These are phyloP conservation scores for Arthrobotrys conoides DNA, from an alignment of 2,329 filamentous ascomycete genomes.

Conservation along the genomic window DNA sequence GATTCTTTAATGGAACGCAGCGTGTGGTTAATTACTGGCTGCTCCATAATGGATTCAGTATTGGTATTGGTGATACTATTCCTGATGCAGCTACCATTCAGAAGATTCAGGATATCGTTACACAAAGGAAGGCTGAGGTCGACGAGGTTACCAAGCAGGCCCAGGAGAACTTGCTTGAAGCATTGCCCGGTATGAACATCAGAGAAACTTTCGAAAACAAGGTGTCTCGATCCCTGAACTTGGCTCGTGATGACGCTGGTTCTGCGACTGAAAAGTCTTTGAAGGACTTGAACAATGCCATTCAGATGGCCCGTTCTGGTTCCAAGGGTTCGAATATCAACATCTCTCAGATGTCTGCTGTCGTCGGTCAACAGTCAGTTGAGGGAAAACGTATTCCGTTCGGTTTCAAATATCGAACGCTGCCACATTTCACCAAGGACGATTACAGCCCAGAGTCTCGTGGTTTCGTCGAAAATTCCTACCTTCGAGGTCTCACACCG, in stretches of 20 bases:
- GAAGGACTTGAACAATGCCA: conserved; percentile 96
- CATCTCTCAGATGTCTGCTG: conserved; percentile 98
- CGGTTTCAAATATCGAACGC: conserved; percentile 96
- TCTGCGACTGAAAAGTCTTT: conserved; percentile 90
- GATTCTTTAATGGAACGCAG: conserved; percentile 96
- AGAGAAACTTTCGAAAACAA: conserved; percentile 98
- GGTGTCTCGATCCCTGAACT: conserved; percentile 93
- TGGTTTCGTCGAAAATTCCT: conserved; percentile 99
- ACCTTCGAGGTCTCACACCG: conserved; percentile 93
- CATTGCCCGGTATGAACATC: conserved; percentile 97
- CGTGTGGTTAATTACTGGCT: conserved; percentile 98
- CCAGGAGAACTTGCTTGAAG: conserved; percentile 87
- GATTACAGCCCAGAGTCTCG: conserved; percentile 97
- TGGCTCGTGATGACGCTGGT: conserved; percentile 95
- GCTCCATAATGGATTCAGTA: conserved; percentile 94
- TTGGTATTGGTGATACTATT: conserved; percentile 98
- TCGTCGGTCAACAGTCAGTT: conserved; percentile 97
- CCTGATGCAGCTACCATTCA: conserved; percentile 87
- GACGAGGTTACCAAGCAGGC: conserved; percentile 81
- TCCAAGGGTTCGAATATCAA: conserved; percentile 99
- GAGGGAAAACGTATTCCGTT: conserved; percentile 99
- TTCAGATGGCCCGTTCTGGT: conserved; percentile 94
- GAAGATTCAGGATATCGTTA: conserved; percentile 85
- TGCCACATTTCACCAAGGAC: conserved; percentile 99
- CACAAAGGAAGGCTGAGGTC: conserved; percentile 85